These are phyloP conservation scores for Eucalyptus pauciflora DNA, from an alignment of 345 rosid species.

Conservation along the genomic window DNA sequence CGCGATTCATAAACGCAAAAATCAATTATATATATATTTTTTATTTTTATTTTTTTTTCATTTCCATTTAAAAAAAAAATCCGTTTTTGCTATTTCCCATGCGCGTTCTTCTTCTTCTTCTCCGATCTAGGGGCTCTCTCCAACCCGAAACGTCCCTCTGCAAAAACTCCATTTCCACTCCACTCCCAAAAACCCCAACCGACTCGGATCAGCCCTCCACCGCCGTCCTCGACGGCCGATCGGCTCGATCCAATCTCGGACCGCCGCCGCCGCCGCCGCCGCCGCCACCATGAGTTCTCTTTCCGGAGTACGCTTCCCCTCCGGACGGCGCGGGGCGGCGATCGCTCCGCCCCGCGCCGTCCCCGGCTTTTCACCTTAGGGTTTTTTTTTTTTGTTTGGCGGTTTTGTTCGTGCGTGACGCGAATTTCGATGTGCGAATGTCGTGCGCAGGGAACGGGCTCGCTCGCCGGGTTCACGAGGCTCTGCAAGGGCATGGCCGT, in stretches of 20 bases:
- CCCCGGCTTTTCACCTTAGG: background rate
- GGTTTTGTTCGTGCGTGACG: background rate
- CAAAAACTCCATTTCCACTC: background rate
- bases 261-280: background rate
- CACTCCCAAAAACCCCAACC: background rate
- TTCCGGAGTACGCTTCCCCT: background rate
- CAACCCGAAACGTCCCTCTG: background rate
- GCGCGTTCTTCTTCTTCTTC: background rate
- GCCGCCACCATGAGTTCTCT: background rate
- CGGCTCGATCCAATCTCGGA: background rate
- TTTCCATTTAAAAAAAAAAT: background rate
- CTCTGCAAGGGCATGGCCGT: conserved; percentile 86
- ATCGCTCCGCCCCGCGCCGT: background rate
- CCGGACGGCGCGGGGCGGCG: background rate
- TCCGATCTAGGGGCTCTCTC: background rate
- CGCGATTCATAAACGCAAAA: background rate
- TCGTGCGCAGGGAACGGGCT: conserved; percentile 37
- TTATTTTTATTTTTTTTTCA: background rate
- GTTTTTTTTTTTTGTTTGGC: no score
- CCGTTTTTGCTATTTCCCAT: background rate
- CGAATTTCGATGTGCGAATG: background rate
- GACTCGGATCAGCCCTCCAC: background rate
- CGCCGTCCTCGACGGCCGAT: background rate
- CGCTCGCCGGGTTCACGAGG: conserved; percentile 70
- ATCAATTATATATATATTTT: background rate